Evolutionary conservation across 2,329 filamentous ascomycete species (phyloP).

Genomic region (Knoxdaviesia capensis): DNA sequence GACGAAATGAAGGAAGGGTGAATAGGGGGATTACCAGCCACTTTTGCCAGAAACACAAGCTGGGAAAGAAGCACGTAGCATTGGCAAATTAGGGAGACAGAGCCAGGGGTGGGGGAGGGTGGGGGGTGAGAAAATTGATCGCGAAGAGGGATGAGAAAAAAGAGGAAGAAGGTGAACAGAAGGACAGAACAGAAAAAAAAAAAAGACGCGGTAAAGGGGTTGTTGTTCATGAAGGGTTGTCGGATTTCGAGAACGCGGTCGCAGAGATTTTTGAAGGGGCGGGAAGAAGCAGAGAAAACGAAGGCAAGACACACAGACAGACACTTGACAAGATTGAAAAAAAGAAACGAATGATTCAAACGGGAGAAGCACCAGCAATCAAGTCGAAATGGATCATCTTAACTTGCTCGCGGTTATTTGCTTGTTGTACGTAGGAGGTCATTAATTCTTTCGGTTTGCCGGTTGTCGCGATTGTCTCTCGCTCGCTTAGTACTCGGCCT

Average conservation of each 20-base stretch:
- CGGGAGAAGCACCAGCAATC: background rate
- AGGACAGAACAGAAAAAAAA: constrained; percentile 1
- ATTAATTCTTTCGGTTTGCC: background rate
- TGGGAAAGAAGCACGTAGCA: too few relatives aligned
- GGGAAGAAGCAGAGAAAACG: background rate
- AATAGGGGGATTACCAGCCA: too few relatives aligned
- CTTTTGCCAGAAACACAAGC: too few relatives aligned
- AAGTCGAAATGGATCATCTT: too few relatives aligned
- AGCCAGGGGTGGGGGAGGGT: too few relatives aligned
- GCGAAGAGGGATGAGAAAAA: constrained; percentile 1
- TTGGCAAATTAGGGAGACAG: too few relatives aligned
- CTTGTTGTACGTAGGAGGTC: background rate
- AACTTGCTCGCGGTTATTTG: background rate
- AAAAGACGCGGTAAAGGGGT: constrained; percentile 1
- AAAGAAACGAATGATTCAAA: background rate
- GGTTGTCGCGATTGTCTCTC: background rate
- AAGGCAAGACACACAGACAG: background rate
- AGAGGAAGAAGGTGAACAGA: constrained; percentile 1
- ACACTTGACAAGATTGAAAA: background rate
- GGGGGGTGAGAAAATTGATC: background rate
- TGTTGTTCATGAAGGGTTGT: constrained; percentile 1
- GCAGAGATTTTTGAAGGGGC: background rate
- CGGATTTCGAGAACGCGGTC: constrained; percentile 1
- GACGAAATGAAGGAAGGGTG: too few relatives aligned
- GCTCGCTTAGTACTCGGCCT: constrained; percentile 68